These are phyloP conservation scores for Spinellus fusiger DNA, from an alignment of 192 early-diverging fungal genomes.

Conservation along the genomic window DNA sequence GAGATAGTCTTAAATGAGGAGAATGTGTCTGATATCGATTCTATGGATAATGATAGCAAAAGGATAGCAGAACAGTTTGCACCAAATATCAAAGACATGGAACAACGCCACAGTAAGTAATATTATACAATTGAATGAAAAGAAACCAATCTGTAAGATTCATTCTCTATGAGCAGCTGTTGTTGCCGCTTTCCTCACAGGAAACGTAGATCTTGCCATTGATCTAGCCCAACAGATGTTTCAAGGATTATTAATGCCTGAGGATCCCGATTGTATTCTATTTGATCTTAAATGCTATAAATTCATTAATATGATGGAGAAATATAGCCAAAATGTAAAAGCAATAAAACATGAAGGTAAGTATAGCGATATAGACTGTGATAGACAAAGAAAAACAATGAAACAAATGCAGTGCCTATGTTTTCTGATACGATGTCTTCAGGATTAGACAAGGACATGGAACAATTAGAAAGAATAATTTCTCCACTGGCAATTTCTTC, in stretches of 20 bases:
- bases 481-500: no score
- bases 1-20: conserved; percentile 6
- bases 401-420: no score
- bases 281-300: conserved; percentile 78
- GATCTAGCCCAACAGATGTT: conserved; percentile 55
- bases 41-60: neutral
- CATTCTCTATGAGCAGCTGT: conserved; percentile 22
- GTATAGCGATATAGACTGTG: no score
- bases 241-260: conserved; percentile 59
- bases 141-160: no score
- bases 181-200: conserved; percentile 49
- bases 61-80: conserved; percentile 9
- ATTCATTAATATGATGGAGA: conserved; percentile 79
- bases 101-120: neutral
- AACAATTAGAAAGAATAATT: no score
- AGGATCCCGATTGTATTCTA: conserved; percentile 38
- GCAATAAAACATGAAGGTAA: conserved; percentile 2
- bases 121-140: neutral
- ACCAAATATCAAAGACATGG: no score
- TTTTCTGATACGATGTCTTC: no score
- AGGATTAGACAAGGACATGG: no score
- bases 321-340: conserved; percentile 18
- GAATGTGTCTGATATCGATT: neutral
- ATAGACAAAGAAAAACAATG: no score
- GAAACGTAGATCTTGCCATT: conserved; percentile 73